Evolutionary conservation across 2,329 filamentous ascomycete genomes (phyloP).

Genomic region (Chrysosporium queenslandicum): DNA sequence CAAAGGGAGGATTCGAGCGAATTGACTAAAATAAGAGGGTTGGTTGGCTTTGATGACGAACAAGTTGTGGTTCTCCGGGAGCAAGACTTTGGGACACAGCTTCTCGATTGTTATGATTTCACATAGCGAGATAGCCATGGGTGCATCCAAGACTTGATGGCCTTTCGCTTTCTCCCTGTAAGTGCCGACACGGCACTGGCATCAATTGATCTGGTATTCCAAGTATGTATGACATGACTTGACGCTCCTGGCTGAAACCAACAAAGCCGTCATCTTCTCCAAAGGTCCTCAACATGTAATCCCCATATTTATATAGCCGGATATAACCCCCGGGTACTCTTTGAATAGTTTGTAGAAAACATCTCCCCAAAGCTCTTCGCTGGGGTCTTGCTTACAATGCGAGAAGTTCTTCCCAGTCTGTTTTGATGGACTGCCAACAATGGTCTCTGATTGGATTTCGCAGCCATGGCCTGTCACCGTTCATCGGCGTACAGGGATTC

Average conservation of each 20-base stretch:
- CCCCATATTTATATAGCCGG: neutral
- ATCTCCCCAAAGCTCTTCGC: too few relatives aligned
- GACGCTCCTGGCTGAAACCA: neutral
- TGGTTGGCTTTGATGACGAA: slow-evolving; percentile 84
- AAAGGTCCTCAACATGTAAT: slow-evolving; percentile 3
- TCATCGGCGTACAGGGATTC: slow-evolving; percentile 7
- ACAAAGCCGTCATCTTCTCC: neutral
- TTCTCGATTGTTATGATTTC: slow-evolving; percentile 79
- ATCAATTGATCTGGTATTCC: neutral
- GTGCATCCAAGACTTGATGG: neutral
- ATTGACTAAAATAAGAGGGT: slow-evolving; percentile 44
- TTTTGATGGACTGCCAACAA: neutral
- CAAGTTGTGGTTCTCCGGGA: slow-evolving; percentile 81
- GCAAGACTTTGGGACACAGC: slow-evolving; percentile 54
- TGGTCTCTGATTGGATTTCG: slow-evolving; percentile 9
- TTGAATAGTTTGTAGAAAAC: too few relatives aligned
- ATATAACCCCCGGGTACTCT: too few relatives aligned
- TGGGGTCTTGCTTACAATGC: too few relatives aligned
- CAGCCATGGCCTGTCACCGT: neutral
- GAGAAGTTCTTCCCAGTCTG: too few relatives aligned
- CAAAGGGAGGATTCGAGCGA: slow-evolving; percentile 31
- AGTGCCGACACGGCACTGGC: neutral
- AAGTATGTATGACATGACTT: neutral
- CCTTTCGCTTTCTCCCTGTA: neutral
- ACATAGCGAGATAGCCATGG: slow-evolving; percentile 40